A percentile compares a stretch with the other conserved stretches of the same genome.
Evolutionary conservation across 768 basidiomycete genomes (phyloP).

Genomic region (Pulveroboletus sp.): DNA sequence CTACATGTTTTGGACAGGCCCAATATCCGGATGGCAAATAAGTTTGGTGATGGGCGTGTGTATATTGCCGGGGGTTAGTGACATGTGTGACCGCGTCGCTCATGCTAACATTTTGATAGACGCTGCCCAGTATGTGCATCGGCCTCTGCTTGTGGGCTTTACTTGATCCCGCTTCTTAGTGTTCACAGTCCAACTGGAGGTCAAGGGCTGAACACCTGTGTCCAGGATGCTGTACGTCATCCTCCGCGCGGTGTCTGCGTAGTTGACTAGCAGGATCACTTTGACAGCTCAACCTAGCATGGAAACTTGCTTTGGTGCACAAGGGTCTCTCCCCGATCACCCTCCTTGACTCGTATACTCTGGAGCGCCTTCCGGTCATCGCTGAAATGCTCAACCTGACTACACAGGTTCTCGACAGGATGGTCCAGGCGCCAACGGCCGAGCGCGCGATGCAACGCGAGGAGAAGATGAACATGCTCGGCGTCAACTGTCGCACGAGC

Average conservation of each 20-base stretch:
- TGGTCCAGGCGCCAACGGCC: neutral
- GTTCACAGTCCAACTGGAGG: slow-evolving; percentile 24
- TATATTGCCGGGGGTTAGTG: slow-evolving; percentile 44
- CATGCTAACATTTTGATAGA: slow-evolving; percentile 30
- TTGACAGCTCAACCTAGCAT: slow-evolving; percentile 38
- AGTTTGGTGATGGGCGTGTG: slow-evolving; percentile 39
- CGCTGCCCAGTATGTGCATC: slow-evolving; percentile 37
- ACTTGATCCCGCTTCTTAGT: slow-evolving; percentile 4
- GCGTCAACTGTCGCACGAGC: slow-evolving; percentile 36
- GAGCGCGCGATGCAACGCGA: slow-evolving; percentile 1
- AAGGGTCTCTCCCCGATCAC: slow-evolving; percentile 33
- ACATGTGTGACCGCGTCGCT: neutral
- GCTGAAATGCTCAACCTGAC: slow-evolving; percentile 42
- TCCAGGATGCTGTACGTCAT: slow-evolving; percentile 37
- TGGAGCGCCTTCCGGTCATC: slow-evolving; percentile 45
- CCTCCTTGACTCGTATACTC: slow-evolving; percentile 39
- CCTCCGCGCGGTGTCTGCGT: neutral
- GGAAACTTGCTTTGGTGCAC: slow-evolving; percentile 43
- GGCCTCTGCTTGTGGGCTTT: neutral
- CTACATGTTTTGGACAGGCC: too few species aligned
- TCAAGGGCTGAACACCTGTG: slow-evolving; percentile 36
- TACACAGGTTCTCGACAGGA: slow-evolving; percentile 20
- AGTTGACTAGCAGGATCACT: neutral
- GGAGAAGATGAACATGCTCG: slow-evolving; percentile 22
- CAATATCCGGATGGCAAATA: slow-evolving; percentile 47